Conservation (phyloP, 2,329 filamentous ascomycete genomes). For the Aureobasidium uvarum region DNA sequence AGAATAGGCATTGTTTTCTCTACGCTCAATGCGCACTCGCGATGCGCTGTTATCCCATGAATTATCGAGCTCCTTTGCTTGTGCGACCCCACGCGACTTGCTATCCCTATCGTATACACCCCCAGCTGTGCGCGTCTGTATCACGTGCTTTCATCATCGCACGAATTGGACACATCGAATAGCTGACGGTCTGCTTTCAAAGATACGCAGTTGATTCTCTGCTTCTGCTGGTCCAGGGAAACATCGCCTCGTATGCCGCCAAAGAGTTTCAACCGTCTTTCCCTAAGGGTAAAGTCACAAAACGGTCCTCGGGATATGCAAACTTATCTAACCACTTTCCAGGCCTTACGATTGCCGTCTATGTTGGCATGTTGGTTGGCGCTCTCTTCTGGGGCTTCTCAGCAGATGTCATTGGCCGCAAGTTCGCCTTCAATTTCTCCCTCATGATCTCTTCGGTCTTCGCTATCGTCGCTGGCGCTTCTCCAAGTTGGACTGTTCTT, state of each 20-base stretch:
- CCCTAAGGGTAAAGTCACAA: constrained; percentile 30
- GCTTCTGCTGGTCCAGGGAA: constrained; percentile 60
- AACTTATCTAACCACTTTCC: not conserved
- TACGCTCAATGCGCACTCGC: constrained; percentile 38
- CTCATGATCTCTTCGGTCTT: constrained; percentile 63
- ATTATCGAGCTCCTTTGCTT: too few relatives aligned
- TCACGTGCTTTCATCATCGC: not conserved
- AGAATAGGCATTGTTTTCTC: too few relatives aligned
- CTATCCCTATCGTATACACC: not conserved
- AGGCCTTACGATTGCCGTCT: constrained; percentile 56
- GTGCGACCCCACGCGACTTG: not conserved
- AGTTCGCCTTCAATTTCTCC: constrained; percentile 66
- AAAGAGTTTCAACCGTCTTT: constrained; percentile 60
- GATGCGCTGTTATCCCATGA: not conserved
- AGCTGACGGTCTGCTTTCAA: not conserved
- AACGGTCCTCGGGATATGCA: too few relatives aligned
- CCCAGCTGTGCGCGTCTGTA: not conserved
- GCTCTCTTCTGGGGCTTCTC: constrained; percentile 67
- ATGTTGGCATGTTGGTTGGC: constrained; percentile 55
- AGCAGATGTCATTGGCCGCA: constrained; percentile 66
- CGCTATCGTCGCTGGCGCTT: constrained; percentile 63
- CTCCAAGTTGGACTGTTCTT: constrained; percentile 64
- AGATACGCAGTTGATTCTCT: constrained; percentile 53
- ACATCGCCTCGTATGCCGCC: constrained; percentile 59
- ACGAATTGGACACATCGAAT: not conserved